Conservation (phyloP, 441 rosid species). For the Kokia cookei region DNA sequence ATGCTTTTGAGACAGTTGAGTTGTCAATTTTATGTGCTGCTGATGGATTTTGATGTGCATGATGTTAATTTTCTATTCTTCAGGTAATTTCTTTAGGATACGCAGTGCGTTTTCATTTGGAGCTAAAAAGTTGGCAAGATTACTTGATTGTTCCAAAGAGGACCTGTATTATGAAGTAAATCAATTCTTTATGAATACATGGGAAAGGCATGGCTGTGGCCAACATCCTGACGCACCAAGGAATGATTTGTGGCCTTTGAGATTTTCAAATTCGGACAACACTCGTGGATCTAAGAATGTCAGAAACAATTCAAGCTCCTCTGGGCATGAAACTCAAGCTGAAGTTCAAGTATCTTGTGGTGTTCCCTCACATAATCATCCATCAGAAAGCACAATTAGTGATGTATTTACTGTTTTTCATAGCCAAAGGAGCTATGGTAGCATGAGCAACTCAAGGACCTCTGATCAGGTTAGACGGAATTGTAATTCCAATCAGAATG, state of each 20-base stretch:
- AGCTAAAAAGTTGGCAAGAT: constrained; percentile 79
- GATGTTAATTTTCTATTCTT: constrained; percentile 11
- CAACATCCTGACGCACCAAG: constrained; percentile 89
- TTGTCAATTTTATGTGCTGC: constrained; percentile 7
- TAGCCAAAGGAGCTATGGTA: constrained; percentile 37
- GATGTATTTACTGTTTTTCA: constrained; percentile 32
- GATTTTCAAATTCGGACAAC: constrained; percentile 44
- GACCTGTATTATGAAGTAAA: too few species aligned
- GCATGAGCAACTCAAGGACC: constrained; percentile 23
- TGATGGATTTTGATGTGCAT: constrained; percentile 9
- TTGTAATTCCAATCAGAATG: constrained; percentile 39
- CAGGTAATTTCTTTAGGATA: constrained; percentile 98
- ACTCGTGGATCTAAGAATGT: constrained; percentile 36
- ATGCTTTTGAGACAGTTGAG: background rate
- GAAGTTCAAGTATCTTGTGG: constrained; percentile 25
- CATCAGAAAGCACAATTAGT: constrained; percentile 32
- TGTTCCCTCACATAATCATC: constrained; percentile 37
- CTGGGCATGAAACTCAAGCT: constrained; percentile 29
- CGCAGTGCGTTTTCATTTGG: constrained; percentile 99
- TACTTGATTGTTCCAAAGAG: background rate
- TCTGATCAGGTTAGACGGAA: constrained; percentile 43
- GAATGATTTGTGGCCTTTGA: constrained; percentile 40
- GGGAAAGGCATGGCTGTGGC: constrained; percentile 75
- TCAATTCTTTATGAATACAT: too few species aligned
- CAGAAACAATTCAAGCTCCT: constrained; percentile 30